A percentile compares a stretch with the other conserved stretches of the same genome.
These are phyloP conservation scores for Epichloe festucae DNA, from an alignment of 2,329 filamentous ascomycete genomes.

Conservation along the genomic window DNA sequence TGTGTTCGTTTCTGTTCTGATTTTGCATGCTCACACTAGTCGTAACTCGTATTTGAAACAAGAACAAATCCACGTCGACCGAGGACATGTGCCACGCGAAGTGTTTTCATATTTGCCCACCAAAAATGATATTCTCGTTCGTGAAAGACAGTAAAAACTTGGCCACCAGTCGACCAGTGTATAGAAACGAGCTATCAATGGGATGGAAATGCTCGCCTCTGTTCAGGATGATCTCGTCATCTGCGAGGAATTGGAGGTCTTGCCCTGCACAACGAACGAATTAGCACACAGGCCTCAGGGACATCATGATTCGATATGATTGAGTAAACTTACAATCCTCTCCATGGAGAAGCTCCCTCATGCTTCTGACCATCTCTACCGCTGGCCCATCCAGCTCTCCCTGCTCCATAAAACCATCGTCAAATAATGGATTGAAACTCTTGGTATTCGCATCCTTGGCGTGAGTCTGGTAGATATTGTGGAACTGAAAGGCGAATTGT, in stretches of 20 bases:
- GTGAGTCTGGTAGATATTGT: constrained; percentile 46
- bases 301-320: background rate
- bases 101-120: constrained; percentile 11
- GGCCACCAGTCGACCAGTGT: constrained; percentile 38
- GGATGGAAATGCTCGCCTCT: constrained; percentile 32
- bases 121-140: constrained; percentile 36
- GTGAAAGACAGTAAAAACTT: constrained; percentile 43
- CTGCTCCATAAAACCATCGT: constrained; percentile 26
- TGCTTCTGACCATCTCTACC: constrained; percentile 29
- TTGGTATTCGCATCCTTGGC: constrained; percentile 32
- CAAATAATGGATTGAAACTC: constrained; percentile 43
- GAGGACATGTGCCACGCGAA: background rate
- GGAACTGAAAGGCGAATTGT: constrained; percentile 48
- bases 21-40: background rate
- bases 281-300: background rate
- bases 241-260: constrained; percentile 29
- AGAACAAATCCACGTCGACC: background rate
- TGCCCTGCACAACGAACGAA: constrained; percentile 15
- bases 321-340: constrained; percentile 28
- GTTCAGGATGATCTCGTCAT: constrained; percentile 33
- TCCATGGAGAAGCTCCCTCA: constrained; percentile 32
- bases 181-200: constrained; percentile 34
- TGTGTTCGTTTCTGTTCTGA: background rate
- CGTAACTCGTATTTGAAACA: background rate
- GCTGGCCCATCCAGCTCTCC: constrained; percentile 34